Conservation (phyloP, 441 rosid genomes). For the Erodium chrysanthum region DNA sequence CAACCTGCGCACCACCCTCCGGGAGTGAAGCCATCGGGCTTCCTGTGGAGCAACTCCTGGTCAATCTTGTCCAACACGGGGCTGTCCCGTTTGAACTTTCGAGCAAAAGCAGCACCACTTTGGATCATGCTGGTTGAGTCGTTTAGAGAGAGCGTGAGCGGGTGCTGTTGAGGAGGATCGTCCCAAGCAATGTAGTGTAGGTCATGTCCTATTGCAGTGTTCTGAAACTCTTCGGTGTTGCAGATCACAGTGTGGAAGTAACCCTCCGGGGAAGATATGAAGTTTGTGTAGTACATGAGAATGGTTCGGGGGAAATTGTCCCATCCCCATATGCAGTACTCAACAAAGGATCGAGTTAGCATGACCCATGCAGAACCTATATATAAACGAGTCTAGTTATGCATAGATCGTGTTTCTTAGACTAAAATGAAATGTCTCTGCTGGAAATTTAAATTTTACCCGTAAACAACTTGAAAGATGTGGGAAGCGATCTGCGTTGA, state of each 20-base stretch:
- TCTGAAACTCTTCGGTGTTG: constrained; percentile 46
- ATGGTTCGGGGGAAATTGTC: constrained; percentile 74
- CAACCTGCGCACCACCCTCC: constrained; percentile 96
- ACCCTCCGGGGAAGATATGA: constrained; percentile 88
- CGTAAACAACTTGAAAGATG: constrained; percentile 76
- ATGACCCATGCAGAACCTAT: constrained; percentile 89
- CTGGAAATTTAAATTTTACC: constrained; percentile 30
- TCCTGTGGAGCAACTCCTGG: constrained; percentile 58
- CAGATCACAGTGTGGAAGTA: constrained; percentile 86
- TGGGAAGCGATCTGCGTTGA: constrained; percentile 77
- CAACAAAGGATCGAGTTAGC: constrained; percentile 55
- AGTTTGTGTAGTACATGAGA: constrained; percentile 80
- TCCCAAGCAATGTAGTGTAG: constrained; percentile 97
- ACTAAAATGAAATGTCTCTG: background rate
- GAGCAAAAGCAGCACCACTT: constrained; percentile 78
- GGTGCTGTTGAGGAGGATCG: constrained; percentile 89
- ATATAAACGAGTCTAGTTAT: background rate
- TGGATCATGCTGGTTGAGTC: constrained; percentile 69
- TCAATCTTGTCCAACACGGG: constrained; percentile 79
- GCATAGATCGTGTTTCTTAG: background rate
- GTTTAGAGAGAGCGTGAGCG: too few relatives aligned
- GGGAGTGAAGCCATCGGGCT: constrained; percentile 37
- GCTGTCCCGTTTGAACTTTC: constrained; percentile 70
- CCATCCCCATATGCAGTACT: constrained; percentile 84
- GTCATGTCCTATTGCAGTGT: constrained; percentile 60